Conservation (phyloP, 169 alveolate species). For the Eimeria maxima region DNA sequence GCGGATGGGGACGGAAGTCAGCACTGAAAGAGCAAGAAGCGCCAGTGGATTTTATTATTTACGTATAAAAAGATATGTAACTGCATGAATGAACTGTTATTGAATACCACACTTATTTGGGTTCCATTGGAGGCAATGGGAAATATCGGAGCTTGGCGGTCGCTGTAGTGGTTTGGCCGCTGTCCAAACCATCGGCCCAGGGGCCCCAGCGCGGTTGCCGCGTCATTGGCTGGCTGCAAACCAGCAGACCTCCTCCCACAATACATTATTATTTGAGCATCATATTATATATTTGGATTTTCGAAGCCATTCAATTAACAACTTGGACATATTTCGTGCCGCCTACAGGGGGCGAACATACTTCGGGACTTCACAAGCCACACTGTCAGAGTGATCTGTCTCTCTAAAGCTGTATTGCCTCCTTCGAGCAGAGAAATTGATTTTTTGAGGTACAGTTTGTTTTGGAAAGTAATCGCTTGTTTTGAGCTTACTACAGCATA, state of each 20-base stretch:
- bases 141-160: slow-evolving; percentile 38
- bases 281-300: slow-evolving; percentile 47
- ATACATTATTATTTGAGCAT: neutral
- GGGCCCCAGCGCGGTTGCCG: slow-evolving; percentile 69
- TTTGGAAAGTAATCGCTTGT: slow-evolving; percentile 23
- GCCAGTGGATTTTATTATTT: neutral
- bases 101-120: neutral
- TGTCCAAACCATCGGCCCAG: slow-evolving; percentile 81
- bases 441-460: slow-evolving; percentile 38
- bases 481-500: neutral
- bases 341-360: neutral
- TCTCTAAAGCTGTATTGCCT: slow-evolving; percentile 8
- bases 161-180: slow-evolving; percentile 47
- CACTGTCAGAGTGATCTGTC: slow-evolving; percentile 46
- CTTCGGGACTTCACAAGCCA: slow-evolving; percentile 58
- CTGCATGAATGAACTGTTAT: neutral
- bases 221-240: slow-evolving; percentile 48
- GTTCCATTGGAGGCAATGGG: neutral
- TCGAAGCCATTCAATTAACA: neutral
- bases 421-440: neutral
- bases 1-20: neutral
- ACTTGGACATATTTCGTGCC: slow-evolving; percentile 18
- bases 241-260: slow-evolving; percentile 27
- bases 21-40: neutral
- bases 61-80: neutral